Percentiles rank a stretch among this genome's conserved stretches.
Conservation (phyloP, 176 grass and related monocot species). For the Phoenix roebelenii region DNA sequence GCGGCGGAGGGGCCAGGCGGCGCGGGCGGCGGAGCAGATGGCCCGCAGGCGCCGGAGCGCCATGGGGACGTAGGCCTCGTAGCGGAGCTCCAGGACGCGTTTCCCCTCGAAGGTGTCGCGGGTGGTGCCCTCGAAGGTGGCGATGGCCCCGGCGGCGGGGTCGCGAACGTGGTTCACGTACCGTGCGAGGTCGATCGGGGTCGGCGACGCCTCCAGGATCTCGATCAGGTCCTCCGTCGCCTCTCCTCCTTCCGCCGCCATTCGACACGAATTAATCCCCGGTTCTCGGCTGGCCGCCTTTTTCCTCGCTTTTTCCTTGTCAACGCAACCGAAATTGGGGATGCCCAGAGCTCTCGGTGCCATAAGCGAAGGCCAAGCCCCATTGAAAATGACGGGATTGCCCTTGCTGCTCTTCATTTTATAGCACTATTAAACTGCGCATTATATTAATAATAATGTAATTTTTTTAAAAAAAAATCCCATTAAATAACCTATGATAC, state of each 20-base stretch:
- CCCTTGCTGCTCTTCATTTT: no score
- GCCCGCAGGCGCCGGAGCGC: slow-evolving; percentile 44
- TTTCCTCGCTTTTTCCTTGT: no score
- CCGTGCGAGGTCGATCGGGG: slow-evolving; percentile 39
- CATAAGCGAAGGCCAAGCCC: no score
- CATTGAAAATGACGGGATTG: no score
- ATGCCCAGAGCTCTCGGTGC: no score
- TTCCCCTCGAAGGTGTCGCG: slow-evolving; percentile 70
- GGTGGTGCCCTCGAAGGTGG: slow-evolving; percentile 87
- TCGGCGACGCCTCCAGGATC: slow-evolving; percentile 47
- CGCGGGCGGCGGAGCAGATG: slow-evolving; percentile 45
- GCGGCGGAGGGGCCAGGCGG: slow-evolving; percentile 37
- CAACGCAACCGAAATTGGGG: no score
- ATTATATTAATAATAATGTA: no score
- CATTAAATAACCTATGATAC: no score
- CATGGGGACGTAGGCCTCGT: slow-evolving; percentile 86
- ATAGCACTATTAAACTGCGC: no score
- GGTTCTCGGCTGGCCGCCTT: no score
- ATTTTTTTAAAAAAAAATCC: no score
- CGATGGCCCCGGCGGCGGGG: slow-evolving; percentile 73
- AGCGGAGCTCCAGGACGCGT: slow-evolving; percentile 76
- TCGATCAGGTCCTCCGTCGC: slow-evolving; percentile 35
- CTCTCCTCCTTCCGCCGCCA: not conserved
- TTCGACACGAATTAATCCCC: not conserved
- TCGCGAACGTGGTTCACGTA: slow-evolving; percentile 76